These are phyloP conservation scores for Anastatica hierochuntica DNA, from an alignment of 345 rosid species.

Conservation along the genomic window DNA sequence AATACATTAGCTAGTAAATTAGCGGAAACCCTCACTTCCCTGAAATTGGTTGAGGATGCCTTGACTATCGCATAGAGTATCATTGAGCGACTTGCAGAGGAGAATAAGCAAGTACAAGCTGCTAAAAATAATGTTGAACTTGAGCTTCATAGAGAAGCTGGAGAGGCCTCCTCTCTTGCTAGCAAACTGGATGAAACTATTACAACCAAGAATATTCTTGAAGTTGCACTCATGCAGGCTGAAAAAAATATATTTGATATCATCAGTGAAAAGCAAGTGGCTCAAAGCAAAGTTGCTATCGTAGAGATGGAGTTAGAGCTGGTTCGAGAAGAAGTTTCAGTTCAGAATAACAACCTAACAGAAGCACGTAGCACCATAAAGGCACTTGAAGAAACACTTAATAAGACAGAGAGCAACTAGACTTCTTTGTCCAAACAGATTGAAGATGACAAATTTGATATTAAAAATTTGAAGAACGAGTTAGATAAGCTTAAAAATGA, in stretches of 20 bases:
- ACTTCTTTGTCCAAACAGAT: slow-evolving; percentile 41
- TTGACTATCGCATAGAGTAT: slow-evolving; percentile 39
- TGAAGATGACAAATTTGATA: slow-evolving; percentile 29
- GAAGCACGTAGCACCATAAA: slow-evolving; percentile 49
- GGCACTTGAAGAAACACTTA: slow-evolving; percentile 51
- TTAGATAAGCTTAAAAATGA: slow-evolving; percentile 51
- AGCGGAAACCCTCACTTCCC: slow-evolving; percentile 36
- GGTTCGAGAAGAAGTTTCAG: slow-evolving; percentile 38
- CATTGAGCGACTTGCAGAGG: slow-evolving; percentile 37
- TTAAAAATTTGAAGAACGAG: slow-evolving; percentile 41
- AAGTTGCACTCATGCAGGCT: slow-evolving; percentile 51
- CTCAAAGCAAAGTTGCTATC: slow-evolving; percentile 38
- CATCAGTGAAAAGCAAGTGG: slow-evolving; percentile 61
- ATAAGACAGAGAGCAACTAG: slow-evolving; percentile 44
- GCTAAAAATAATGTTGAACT: slow-evolving; percentile 38
- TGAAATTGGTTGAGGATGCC: slow-evolving; percentile 44
- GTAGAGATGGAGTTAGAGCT: slow-evolving; percentile 48
- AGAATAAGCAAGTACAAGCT: slow-evolving; percentile 43
- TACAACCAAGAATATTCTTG: slow-evolving; percentile 45
- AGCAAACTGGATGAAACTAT: slow-evolving; percentile 41
- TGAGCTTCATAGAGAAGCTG: slow-evolving; percentile 47
- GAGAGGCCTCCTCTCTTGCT: slow-evolving; percentile 40
- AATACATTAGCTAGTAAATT: slow-evolving; percentile 33
- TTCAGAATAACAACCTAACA: slow-evolving; percentile 40
- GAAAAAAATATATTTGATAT: slow-evolving; percentile 44